phyloP scores from a whole-genome alignment of 495 filamentous ascomycete genomes.

The Penicillium crystallinum region DNA sequence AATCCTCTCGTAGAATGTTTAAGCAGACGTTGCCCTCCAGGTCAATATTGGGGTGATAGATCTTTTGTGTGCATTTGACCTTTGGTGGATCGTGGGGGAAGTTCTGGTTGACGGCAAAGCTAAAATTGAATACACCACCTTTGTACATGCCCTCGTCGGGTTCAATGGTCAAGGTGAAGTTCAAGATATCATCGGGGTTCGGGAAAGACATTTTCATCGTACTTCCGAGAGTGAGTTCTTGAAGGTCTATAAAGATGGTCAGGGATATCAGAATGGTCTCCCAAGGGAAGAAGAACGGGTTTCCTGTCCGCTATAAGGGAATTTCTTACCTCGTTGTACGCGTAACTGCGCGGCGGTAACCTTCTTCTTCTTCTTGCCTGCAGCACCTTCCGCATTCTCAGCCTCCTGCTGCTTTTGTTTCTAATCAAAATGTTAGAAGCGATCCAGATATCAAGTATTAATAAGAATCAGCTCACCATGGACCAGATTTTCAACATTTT shows the following conservation, averaged over 20 bases:
- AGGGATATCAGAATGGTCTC: background rate
- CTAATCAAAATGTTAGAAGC: slow-evolving; percentile 36
- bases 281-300: background rate
- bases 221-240: slow-evolving; percentile 79
- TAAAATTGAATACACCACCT: slow-evolving; percentile 82
- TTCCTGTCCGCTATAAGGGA: background rate
- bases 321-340: slow-evolving; percentile 78
- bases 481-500: slow-evolving; percentile 99
- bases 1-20: slow-evolving; percentile 95
- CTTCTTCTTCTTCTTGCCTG: slow-evolving; percentile 89
- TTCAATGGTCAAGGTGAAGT: slow-evolving; percentile 88
- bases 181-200: slow-evolving; percentile 93
- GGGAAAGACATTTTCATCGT: slow-evolving; percentile 94
- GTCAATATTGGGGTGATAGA: slow-evolving; percentile 99
- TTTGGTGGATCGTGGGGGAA: slow-evolving; percentile 98
- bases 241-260: slow-evolving; percentile 59
- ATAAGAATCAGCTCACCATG: slow-evolving; percentile 60
- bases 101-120: slow-evolving; percentile 84
- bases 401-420: slow-evolving; percentile 89
- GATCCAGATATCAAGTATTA: background rate
- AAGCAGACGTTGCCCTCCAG: slow-evolving; percentile 95
- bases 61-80: slow-evolving; percentile 96
- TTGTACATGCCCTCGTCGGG: slow-evolving; percentile 99
- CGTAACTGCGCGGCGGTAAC: slow-evolving; percentile 93
- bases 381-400: slow-evolving; percentile 76